These are phyloP conservation scores for Pyrenochaeta sp. DNA, from an alignment of 2,329 filamentous ascomycete genomes.

Conservation along the genomic window DNA sequence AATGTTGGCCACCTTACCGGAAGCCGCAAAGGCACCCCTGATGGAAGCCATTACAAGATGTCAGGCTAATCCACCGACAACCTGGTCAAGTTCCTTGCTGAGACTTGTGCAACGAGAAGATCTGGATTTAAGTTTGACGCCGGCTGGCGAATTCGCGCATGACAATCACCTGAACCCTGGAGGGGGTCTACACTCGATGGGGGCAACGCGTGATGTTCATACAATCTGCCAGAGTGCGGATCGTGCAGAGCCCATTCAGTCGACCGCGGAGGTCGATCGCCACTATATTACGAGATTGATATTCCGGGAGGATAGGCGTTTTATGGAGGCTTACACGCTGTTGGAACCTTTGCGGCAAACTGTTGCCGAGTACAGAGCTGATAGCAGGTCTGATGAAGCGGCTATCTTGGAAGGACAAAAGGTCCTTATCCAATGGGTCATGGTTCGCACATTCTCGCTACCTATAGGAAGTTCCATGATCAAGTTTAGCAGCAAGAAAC, in stretches of 20 bases:
- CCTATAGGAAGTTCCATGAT: constrained; percentile 87
- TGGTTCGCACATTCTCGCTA: constrained; percentile 86
- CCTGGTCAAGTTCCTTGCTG: constrained; percentile 77
- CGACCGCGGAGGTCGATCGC: constrained; percentile 83
- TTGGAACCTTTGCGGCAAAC: constrained; percentile 86
- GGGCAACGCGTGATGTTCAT: constrained; percentile 71
- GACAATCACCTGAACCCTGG: constrained; percentile 33
- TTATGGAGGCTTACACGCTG: constrained; percentile 83
- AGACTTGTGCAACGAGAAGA: constrained; percentile 83
- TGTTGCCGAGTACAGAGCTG: constrained; percentile 76
- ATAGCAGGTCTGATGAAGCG: constrained; percentile 82
- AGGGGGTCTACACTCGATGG: constrained; percentile 19
- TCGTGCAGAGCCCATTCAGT: constrained; percentile 72
- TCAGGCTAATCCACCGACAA: constrained; percentile 80
- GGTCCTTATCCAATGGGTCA: constrained; percentile 84
- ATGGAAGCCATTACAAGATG: constrained; percentile 86
- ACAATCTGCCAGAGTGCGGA: constrained; percentile 76
- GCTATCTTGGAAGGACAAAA: constrained; percentile 93
- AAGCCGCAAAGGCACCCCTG: constrained; percentile 80
- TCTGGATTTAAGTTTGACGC: constrained; percentile 60
- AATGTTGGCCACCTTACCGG: constrained; percentile 83
- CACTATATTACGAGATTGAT: constrained; percentile 83
- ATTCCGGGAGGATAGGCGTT: constrained; percentile 89
- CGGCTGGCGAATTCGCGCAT: constrained; percentile 26
- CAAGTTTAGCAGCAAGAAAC: constrained; percentile 86